These are phyloP conservation scores for Golubevia sp. DNA, from an alignment of 1,284 basidiomycete species.

Conservation along the genomic window DNA sequence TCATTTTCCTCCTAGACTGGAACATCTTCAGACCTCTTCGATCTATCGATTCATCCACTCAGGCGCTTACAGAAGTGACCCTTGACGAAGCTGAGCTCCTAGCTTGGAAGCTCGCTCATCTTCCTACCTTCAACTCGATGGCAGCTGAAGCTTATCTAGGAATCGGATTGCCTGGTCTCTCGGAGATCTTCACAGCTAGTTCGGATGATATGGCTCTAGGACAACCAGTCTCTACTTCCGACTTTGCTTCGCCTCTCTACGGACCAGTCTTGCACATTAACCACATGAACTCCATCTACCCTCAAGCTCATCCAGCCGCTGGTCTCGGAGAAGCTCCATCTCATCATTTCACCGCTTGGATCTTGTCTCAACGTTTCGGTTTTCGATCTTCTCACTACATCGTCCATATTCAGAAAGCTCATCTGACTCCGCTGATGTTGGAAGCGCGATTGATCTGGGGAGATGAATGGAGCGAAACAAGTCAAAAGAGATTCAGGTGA, in stretches of 20 bases:
- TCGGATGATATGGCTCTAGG: no score
- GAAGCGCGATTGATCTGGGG: conserved; percentile 28
- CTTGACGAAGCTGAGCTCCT: background rate
- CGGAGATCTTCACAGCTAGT: no score
- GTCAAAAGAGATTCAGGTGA: no score
- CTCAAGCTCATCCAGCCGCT: background rate
- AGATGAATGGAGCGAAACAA: no score
- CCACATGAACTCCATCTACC: background rate
- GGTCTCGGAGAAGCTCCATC: conserved; percentile 1
- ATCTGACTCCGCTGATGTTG: background rate
- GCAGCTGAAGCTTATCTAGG: no score
- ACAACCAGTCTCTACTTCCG: no score
- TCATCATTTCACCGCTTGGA: background rate
- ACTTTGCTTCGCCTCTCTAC: no score
- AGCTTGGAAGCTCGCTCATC: background rate
- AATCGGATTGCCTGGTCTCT: no score
- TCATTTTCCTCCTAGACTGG: conserved; percentile 8
- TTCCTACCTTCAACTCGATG: no score
- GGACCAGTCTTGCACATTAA: no score
- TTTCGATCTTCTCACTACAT: no score
- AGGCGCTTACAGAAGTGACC: background rate
- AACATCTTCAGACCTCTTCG: background rate
- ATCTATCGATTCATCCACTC: background rate
- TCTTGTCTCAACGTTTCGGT: no score
- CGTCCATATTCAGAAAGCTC: conserved; percentile 2